Percentiles rank a stretch among this genome's conserved stretches.
Evolutionary conservation across 345 rosid species (phyloP).

Genomic region (Eucalyptus sp.): DNA sequence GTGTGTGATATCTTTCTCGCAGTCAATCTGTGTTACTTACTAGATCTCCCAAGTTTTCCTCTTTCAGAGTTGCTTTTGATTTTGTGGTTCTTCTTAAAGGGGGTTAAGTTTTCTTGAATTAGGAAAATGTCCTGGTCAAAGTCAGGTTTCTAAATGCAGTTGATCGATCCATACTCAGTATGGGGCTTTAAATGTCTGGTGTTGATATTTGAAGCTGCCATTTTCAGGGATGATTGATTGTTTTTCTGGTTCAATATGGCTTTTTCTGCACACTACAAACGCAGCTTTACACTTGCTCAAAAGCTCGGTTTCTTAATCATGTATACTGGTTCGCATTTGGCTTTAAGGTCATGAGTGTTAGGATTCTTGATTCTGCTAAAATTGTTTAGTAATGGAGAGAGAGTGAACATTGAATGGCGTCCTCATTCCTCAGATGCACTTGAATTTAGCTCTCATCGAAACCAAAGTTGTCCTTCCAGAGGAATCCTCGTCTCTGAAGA

Average conservation of each 20-base stretch:
- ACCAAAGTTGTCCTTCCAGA: not conserved
- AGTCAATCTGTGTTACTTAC: not conserved
- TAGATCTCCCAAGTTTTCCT: not conserved
- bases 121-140: not conserved
- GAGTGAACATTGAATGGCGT: not conserved
- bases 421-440: not conserved
- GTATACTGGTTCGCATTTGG: not conserved
- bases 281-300: not conserved
- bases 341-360: not conserved
- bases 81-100: not conserved
- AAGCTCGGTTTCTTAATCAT: not conserved
- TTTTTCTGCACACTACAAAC: not conserved
- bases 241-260: not conserved
- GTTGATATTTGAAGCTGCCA: not conserved
- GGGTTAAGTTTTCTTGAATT: not conserved
- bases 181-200: not conserved
- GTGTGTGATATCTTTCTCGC: constrained; percentile 12
- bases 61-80: not conserved
- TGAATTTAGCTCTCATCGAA: not conserved
- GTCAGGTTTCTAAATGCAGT: not conserved
- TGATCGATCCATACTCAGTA: not conserved
- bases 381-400: not conserved
- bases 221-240: not conserved
- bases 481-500: not conserved
- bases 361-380: not conserved